Percentiles rank a stretch among this genome's conserved stretches.
Conservation (phyloP, 2,329 filamentous ascomycete species). For the Lizonia empirigonia region DNA sequence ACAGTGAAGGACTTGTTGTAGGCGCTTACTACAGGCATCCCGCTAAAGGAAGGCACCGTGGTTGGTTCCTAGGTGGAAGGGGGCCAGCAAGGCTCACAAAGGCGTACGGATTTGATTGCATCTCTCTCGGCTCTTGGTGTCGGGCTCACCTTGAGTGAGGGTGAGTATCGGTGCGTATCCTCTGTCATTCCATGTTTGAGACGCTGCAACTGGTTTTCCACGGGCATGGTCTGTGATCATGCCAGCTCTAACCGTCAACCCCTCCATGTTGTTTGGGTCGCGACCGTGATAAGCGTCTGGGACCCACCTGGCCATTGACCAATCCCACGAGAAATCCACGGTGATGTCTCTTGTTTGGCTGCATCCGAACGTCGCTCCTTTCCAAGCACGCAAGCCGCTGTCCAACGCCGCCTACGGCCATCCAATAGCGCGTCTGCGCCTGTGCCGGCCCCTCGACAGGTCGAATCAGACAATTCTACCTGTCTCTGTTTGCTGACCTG, state of each 20-base stretch:
- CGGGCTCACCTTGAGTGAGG: background rate
- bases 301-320: conserved; percentile 13
- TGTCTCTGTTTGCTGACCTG: conserved; percentile 26
- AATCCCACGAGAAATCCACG: conserved; percentile 10
- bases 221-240: background rate
- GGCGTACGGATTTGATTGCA: background rate
- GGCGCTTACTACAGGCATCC: background rate
- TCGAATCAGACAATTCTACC: conserved; percentile 35
- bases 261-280: conserved; percentile 10
- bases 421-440: conserved; percentile 28
- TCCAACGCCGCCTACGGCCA: conserved; percentile 18
- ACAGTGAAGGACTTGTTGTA: background rate
- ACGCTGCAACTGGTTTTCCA: background rate
- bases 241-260: conserved; percentile 10
- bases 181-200: background rate
- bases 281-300: conserved; percentile 16
- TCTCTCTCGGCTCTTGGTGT: background rate
- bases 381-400: conserved; percentile 30
- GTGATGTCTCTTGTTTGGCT: conserved; percentile 17
- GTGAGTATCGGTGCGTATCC: too few species aligned
- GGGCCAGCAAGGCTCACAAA: background rate
- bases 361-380: conserved; percentile 24
- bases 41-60: conserved; percentile 1
- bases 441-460: conserved; percentile 27
- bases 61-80: too few species aligned